Evolutionary conservation across 1,139 yeast genomes (phyloP).

Genomic region (Scheffersomyces quercinus): DNA sequence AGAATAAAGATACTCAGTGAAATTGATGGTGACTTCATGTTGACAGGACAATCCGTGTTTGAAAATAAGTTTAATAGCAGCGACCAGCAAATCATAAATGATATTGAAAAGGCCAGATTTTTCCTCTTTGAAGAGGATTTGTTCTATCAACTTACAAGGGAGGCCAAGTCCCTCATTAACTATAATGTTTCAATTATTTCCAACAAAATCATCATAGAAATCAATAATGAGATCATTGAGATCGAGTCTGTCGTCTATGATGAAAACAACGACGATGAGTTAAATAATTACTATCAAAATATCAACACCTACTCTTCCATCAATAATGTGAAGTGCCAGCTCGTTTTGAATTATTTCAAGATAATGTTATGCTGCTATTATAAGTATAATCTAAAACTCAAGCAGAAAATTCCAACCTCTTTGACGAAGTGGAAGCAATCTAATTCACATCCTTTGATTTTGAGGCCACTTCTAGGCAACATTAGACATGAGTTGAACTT

Average conservation of each 20-base stretch:
- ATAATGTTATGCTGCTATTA: slow-evolving; percentile 64
- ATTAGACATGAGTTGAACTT: slow-evolving; percentile 61
- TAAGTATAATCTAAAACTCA: slow-evolving; percentile 48
- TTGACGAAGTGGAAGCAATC: slow-evolving; percentile 53
- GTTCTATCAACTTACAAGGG: slow-evolving; percentile 68
- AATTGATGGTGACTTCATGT: slow-evolving; percentile 51
- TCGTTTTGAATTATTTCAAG: slow-evolving; percentile 53
- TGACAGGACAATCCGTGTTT: slow-evolving; percentile 49
- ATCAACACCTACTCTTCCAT: slow-evolving; percentile 32
- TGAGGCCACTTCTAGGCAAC: slow-evolving; percentile 70
- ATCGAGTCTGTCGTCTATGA: slow-evolving; percentile 61
- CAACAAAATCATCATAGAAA: slow-evolving; percentile 62
- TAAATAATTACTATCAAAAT: slow-evolving; percentile 29
- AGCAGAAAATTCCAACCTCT: slow-evolving; percentile 49
- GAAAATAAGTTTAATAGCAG: slow-evolving; percentile 17
- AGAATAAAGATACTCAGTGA: slow-evolving; percentile 56
- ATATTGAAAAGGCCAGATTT: slow-evolving; percentile 62
- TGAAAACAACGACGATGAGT: slow-evolving; percentile 45
- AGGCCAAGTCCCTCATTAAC: slow-evolving; percentile 71
- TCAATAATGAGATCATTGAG: slow-evolving; percentile 68
- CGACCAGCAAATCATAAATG: slow-evolving; percentile 46
- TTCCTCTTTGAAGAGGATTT: slow-evolving; percentile 85
- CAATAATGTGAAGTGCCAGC: slow-evolving; percentile 49
- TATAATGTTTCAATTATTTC: slow-evolving; percentile 69
- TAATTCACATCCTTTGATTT: slow-evolving; percentile 50